phyloP scores from a whole-genome alignment of 305 asterid species.

The Fraxinus ornus region DNA sequence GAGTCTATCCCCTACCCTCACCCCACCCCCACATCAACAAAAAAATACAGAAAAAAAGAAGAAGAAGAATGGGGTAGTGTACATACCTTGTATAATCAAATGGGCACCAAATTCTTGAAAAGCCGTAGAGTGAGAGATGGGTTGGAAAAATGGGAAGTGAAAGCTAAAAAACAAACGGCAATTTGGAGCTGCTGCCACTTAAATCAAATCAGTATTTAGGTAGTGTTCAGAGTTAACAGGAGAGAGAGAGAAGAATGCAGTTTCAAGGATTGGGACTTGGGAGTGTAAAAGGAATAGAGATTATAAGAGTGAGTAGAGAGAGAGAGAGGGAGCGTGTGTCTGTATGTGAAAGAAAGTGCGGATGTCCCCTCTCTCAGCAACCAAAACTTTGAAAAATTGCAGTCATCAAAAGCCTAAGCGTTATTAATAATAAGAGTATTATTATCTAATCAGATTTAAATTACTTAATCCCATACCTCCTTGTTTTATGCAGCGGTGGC shows the following conservation, averaged over 20 bases:
- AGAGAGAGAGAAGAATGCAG: not conserved
- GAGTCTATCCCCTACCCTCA: not conserved
- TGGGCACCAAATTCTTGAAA: constrained; percentile 3
- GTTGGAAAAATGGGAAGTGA: constrained; percentile 11
- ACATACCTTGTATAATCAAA: constrained; percentile 20
- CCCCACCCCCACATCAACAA: not conserved
- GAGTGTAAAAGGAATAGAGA: not conserved
- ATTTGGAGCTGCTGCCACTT: not conserved
- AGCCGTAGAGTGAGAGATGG: not conserved
- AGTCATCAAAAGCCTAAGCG: not conserved
- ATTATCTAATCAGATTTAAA: not conserved
- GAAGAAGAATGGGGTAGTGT: too few relatives aligned
- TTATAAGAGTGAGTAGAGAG: not conserved
- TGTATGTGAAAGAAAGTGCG: not conserved
- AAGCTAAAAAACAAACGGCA: constrained; percentile 15
- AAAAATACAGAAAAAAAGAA: not conserved
- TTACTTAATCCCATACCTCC: not conserved
- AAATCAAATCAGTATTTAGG: not conserved
- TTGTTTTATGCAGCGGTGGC: not conserved
- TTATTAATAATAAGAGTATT: not conserved
- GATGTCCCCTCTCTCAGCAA: not conserved
- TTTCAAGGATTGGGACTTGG: not conserved
- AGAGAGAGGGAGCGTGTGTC: not conserved
- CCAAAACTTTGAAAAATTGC: not conserved
- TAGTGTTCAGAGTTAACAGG: not conserved